A percentile compares a stretch with the other conserved stretches of the same genome.
phyloP scores from a whole-genome alignment of 208 protist species.

The Crithidia acanthocephali region DNA sequence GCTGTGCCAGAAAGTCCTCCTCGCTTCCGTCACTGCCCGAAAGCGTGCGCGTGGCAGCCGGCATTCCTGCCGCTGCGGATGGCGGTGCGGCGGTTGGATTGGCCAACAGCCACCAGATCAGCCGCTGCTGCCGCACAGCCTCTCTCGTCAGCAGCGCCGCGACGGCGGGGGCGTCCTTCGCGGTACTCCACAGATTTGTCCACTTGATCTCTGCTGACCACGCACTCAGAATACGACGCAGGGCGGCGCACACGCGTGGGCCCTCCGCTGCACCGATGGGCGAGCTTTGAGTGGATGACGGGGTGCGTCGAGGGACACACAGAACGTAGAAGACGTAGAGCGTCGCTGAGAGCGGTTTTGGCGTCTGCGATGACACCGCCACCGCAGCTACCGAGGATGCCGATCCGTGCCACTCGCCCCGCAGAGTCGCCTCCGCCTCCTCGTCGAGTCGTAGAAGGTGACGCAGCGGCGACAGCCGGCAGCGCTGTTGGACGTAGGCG shows the following conservation, averaged over 20 bases:
- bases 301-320: neutral
- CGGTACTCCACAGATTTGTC: neutral
- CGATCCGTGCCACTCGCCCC: neutral
- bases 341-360: neutral
- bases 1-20: neutral
- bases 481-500: neutral
- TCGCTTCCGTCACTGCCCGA: neutral
- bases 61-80: neutral
- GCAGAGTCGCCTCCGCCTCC: neutral
- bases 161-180: no score
- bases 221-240: neutral
- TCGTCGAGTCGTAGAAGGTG: neutral
- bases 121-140: conserved; percentile 1
- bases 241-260: neutral
- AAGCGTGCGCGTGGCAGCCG: neutral
- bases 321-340: conserved; percentile 17
- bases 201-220: conserved; percentile 10
- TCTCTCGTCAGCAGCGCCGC: neutral
- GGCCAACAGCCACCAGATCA: conserved; percentile 10
- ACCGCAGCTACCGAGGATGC: no score
- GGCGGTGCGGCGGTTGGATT: neutral
- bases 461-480: neutral
- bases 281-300: neutral
- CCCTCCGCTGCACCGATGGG: neutral
- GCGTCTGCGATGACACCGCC: no score